phyloP scores from a whole-genome alignment of 2,329 filamentous ascomycete genomes.

The Aureobasidium mangrovei region DNA sequence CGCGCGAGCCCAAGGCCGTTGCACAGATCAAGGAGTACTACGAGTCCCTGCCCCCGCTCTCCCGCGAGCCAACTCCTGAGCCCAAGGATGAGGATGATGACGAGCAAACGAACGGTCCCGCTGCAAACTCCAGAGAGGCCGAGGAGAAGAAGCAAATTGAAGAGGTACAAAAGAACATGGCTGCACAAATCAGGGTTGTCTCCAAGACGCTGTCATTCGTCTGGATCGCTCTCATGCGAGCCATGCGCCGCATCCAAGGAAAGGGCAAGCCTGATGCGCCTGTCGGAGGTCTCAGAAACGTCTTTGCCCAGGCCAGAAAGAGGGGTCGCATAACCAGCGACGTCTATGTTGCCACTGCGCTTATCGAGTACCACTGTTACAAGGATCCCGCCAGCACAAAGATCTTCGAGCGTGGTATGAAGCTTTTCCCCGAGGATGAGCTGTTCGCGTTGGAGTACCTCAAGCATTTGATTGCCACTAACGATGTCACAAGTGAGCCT shows the following conservation, averaged over 20 bases:
- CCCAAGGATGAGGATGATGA: constrained; percentile 47
- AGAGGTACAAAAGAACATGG: constrained; percentile 55
- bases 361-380: constrained; percentile 93
- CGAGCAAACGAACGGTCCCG: constrained; percentile 28
- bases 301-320: constrained; percentile 82
- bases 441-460: constrained; percentile 91
- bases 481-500: constrained; percentile 81
- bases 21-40: constrained; percentile 48
- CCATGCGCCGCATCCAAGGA: constrained; percentile 89
- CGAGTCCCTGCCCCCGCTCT: constrained; percentile 32
- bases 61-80: constrained; percentile 30
- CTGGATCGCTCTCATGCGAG: constrained; percentile 90
- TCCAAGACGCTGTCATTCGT: constrained; percentile 82
- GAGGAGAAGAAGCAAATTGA: constrained; percentile 48
- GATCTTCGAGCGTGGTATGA: constrained; percentile 91
- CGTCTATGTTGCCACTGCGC: constrained; percentile 85
- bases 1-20: constrained; percentile 55
- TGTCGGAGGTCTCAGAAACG: constrained; percentile 66
- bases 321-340: constrained; percentile 85
- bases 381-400: constrained; percentile 86
- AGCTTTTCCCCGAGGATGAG: constrained; percentile 89
- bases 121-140: constrained; percentile 37
- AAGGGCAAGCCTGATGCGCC: constrained; percentile 51
- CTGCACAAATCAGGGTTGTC: constrained; percentile 63
- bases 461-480: constrained; percentile 84